A percentile compares a stretch with the other conserved stretches of the same genome.
These are phyloP conservation scores for Hibiscus tridactylites DNA, from an alignment of 345 rosid species.

Conservation along the genomic window DNA sequence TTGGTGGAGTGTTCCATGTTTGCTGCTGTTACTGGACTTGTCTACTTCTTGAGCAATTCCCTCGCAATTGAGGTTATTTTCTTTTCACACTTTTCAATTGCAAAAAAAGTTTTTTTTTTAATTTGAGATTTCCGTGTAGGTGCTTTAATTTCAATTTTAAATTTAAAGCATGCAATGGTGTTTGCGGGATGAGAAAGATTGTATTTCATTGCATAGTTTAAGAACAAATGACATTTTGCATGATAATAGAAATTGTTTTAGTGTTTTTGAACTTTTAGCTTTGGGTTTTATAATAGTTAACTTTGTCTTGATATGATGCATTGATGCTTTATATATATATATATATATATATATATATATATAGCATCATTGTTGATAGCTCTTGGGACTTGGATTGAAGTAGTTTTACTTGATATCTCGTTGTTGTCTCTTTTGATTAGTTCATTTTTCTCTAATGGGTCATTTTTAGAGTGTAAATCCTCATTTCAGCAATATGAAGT, in stretches of 20 bases:
- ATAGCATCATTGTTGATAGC: background rate
- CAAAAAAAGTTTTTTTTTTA: background rate
- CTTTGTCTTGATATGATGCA: background rate
- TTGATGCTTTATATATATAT: background rate
- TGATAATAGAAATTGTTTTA: background rate
- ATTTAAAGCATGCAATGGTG: background rate
- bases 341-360: background rate
- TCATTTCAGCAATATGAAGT: too few species aligned
- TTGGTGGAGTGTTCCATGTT: constrained; percentile 93
- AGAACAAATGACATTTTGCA: background rate
- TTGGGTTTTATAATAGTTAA: background rate
- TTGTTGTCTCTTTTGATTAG: background rate
- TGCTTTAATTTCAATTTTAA: background rate
- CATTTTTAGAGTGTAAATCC: background rate
- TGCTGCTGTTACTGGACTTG: constrained; percentile 47
- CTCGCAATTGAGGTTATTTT: constrained; percentile 72
- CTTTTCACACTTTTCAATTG: background rate
- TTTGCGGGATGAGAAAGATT: background rate
- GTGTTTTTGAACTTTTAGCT: background rate
- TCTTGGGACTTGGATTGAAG: background rate
- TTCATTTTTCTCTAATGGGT: background rate
- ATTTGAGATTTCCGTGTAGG: background rate
- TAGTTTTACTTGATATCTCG: background rate
- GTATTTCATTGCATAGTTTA: background rate
- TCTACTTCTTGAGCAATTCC: constrained; percentile 86